A percentile compares a stretch with the other conserved stretches of the same genome.
phyloP scores from a whole-genome alignment of 441 rosid genomes.

The Eutrema salsugineum region DNA sequence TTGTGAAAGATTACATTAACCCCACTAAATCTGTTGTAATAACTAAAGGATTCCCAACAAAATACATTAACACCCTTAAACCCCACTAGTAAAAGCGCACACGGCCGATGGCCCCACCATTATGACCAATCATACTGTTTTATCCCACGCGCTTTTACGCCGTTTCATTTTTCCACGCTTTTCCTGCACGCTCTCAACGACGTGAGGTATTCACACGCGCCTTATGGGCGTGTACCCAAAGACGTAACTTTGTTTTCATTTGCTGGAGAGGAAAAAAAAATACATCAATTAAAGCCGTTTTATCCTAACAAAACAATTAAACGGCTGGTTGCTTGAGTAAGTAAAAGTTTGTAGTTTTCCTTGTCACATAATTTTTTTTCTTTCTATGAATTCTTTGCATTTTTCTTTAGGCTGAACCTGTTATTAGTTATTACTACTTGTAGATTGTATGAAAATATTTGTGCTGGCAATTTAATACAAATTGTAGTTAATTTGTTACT shows the following conservation, averaged over 20 bases:
- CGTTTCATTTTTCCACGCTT: background rate
- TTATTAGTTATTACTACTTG: background rate
- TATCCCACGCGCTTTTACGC: slow-evolving; percentile 2
- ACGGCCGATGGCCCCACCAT: slow-evolving; percentile 15
- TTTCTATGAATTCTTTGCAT: background rate
- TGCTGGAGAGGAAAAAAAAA: too few species aligned
- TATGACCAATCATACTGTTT: background rate
- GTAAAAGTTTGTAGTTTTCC: too few species aligned
- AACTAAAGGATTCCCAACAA: background rate
- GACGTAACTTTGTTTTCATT: background rate
- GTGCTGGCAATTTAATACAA: background rate
- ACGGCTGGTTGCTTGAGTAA: too few species aligned
- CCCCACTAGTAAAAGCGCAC: slow-evolving; percentile 13
- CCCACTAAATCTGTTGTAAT: background rate
- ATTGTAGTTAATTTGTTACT: background rate
- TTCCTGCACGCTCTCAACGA: background rate
- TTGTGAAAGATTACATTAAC: background rate
- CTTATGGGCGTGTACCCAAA: background rate
- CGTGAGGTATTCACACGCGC: background rate
- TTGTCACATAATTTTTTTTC: too few species aligned
- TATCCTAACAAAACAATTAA: too few species aligned
- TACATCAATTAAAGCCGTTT: too few species aligned
- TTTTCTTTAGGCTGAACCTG: background rate
- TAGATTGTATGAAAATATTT: slow-evolving; percentile 16
- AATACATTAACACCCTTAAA: background rate